These are phyloP conservation scores for Phytophthora litchii DNA, from an alignment of 352 stramenopile species.

Conservation along the genomic window DNA sequence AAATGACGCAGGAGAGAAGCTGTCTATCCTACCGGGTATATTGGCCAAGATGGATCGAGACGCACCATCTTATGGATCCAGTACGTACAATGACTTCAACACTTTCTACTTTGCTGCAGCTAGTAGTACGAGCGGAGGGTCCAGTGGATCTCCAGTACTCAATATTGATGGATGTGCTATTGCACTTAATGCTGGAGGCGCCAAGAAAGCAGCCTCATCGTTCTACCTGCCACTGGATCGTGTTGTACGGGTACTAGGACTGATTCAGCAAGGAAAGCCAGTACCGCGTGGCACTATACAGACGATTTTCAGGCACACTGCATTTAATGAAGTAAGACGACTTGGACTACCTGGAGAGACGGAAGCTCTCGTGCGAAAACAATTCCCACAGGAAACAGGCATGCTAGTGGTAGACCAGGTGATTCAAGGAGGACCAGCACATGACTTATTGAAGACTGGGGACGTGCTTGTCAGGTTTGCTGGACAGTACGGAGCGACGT, in stretches of 20 bases:
- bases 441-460: conserved; percentile 77
- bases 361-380: conserved; percentile 69
- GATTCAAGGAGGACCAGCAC: conserved; percentile 76
- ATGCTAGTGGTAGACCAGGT: conserved; percentile 92
- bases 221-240: conserved; percentile 92
- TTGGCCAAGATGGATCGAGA: conserved; percentile 91
- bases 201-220: conserved; percentile 87
- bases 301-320: conserved; percentile 89
- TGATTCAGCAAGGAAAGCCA: conserved; percentile 58
- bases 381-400: conserved; percentile 84
- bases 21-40: conserved; percentile 91
- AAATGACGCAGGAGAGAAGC: conserved; percentile 93
- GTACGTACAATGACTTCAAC: conserved; percentile 92
- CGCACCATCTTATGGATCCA: conserved; percentile 86
- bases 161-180: conserved; percentile 90
- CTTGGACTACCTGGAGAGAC: conserved; percentile 76
- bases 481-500: conserved; percentile 77
- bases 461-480: conserved; percentile 89
- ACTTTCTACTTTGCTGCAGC: conserved; percentile 93
- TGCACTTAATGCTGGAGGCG: conserved; percentile 90
- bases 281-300: conserved; percentile 86
- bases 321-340: conserved; percentile 89
- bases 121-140: conserved; percentile 88
- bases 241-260: conserved; percentile 77
- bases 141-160: conserved; percentile 89